Conservation (phyloP, 768 basidiomycete species). For the Boletus pseudo-olivaceus region DNA sequence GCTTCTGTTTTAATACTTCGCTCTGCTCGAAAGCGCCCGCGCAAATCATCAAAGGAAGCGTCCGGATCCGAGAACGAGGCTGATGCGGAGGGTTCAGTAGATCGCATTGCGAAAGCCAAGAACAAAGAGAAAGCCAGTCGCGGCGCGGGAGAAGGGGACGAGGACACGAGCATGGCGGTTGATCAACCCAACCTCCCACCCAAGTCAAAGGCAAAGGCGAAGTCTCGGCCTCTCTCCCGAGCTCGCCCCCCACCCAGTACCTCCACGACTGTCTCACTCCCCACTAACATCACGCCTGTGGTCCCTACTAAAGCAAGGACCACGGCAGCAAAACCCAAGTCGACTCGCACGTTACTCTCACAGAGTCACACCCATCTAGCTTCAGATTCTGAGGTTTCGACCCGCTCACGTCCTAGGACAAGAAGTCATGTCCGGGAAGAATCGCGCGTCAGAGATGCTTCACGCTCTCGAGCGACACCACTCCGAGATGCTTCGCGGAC, state of each 20-base stretch:
- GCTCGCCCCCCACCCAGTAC: slow-evolving; percentile 4
- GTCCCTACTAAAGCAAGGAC: slow-evolving; percentile 2
- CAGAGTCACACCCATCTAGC: slow-evolving; percentile 14
- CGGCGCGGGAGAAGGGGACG: not conserved
- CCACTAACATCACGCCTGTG: not conserved
- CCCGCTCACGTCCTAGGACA: slow-evolving; percentile 19
- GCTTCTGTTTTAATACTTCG: slow-evolving; percentile 4
- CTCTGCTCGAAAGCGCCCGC: slow-evolving; percentile 24
- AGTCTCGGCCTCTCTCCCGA: slow-evolving; percentile 13
- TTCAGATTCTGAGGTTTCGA: slow-evolving; percentile 26
- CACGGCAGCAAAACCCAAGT: slow-evolving; percentile 9
- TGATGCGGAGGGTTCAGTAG: slow-evolving; percentile 5
- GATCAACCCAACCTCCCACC: slow-evolving; percentile 7
- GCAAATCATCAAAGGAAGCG: slow-evolving; percentile 18
- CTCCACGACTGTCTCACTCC: not conserved
- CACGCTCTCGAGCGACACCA: no score
- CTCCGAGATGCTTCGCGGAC: slow-evolving; percentile 5
- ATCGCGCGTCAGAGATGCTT: slow-evolving; percentile 13
- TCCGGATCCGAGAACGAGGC: slow-evolving; percentile 20
- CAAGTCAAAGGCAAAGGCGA: slow-evolving; percentile 13
- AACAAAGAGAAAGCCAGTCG: not conserved
- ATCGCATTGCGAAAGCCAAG: slow-evolving; percentile 8
- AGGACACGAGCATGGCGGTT: slow-evolving; percentile 5
- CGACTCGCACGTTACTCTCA: slow-evolving; percentile 18
- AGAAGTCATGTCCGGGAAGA: slow-evolving; percentile 23